Conservation (phyloP, 306 rosid genomes). For the Trichosanthes truncata region DNA sequence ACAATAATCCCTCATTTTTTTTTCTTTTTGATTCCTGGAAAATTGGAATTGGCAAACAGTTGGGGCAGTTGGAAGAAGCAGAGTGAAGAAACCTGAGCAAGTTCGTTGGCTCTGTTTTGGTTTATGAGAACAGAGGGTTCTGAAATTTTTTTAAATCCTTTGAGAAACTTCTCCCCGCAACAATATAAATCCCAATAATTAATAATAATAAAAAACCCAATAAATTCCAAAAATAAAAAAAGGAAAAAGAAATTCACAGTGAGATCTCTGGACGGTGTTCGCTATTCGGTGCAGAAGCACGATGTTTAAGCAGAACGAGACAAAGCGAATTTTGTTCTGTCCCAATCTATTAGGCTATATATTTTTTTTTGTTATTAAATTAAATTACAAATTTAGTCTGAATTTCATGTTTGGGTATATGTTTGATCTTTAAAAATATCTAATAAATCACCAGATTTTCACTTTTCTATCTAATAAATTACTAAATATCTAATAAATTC, state of each 20-base stretch:
- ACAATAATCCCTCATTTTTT: conserved; percentile 21
- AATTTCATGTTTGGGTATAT: too few relatives aligned
- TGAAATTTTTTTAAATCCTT: background rate
- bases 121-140: background rate
- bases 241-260: background rate
- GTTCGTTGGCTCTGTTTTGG: background rate
- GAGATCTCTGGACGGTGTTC: background rate
- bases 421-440: too few relatives aligned
- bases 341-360: background rate
- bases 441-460: too few relatives aligned
- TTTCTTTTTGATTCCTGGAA: background rate
- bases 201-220: background rate
- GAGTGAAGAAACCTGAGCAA: background rate
- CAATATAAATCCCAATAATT: background rate
- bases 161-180: background rate
- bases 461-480: too few relatives aligned
- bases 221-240: background rate
- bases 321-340: background rate
- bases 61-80: background rate
- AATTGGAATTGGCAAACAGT: background rate
- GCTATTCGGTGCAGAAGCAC: conserved; percentile 5
- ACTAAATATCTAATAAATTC: too few relatives aligned
- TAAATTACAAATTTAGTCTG: too few relatives aligned
- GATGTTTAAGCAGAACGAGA: background rate
- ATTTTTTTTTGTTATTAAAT: background rate